phyloP scores from a whole-genome alignment of 768 basidiomycete genomes.

The Boletus pseudopeckii region DNA sequence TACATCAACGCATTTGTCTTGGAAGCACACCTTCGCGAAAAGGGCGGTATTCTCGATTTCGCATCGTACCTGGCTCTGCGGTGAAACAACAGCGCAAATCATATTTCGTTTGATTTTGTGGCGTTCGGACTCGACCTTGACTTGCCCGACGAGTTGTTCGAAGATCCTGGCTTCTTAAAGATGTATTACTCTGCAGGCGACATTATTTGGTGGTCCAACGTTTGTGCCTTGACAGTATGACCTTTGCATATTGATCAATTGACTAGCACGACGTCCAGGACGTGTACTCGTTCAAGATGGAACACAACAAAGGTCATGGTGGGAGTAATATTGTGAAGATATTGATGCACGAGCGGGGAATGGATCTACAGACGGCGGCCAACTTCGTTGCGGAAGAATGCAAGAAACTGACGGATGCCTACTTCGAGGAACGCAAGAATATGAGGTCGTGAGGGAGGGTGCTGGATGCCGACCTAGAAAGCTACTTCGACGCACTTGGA shows the following conservation, averaged over 20 bases:
- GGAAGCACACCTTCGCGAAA: conserved; percentile 62
- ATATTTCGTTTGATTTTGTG: conserved; percentile 59
- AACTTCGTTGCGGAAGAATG: conserved; percentile 55
- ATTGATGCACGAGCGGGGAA: conserved; percentile 52
- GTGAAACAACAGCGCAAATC: conserved; percentile 66
- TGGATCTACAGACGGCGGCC: conserved; percentile 56
- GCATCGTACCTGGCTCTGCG: conserved; percentile 55
- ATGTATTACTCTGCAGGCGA: conserved; percentile 61
- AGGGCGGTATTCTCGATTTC: conserved; percentile 50
- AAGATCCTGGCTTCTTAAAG: conserved; percentile 50
- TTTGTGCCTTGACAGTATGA: conserved; percentile 31
- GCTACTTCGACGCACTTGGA: conserved; percentile 53
- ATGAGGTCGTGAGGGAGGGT: conserved; percentile 48
- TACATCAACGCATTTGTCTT: conserved; percentile 58
- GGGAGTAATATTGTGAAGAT: conserved; percentile 71
- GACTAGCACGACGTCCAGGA: conserved; percentile 40
- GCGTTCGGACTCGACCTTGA: conserved; percentile 62
- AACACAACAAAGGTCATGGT: conserved; percentile 59
- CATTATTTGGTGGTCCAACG: conserved; percentile 69
- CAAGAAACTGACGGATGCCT: conserved; percentile 47
- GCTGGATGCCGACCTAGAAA: conserved; percentile 48
- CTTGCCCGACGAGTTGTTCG: conserved; percentile 58
- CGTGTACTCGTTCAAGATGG: conserved; percentile 71
- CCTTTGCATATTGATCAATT: not conserved
- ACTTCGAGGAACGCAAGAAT: conserved; percentile 41